Percentiles rank a stretch among this genome's conserved stretches.
These are phyloP conservation scores for Kalanchoe fedtschenkoi DNA, from an alignment of 164 flowering plant species.

Conservation along the genomic window DNA sequence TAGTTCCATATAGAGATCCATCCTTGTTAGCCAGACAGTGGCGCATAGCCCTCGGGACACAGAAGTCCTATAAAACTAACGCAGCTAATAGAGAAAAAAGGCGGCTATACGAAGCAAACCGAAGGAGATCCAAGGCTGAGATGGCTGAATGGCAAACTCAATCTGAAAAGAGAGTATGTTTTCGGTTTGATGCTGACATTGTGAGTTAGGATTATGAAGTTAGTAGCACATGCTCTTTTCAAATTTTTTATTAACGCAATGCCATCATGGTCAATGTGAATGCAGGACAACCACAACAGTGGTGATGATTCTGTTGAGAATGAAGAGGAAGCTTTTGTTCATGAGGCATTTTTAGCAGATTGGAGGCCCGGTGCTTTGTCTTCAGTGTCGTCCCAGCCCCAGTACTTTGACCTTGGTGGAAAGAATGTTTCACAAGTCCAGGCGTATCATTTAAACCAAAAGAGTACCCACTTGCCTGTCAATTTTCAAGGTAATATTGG, in stretches of 20 bases:
- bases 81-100: slow-evolving; percentile 51
- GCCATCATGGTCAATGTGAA: neutral
- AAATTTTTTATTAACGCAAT: neutral
- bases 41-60: slow-evolving; percentile 83
- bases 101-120: slow-evolving; percentile 46
- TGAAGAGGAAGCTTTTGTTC: slow-evolving; percentile 66
- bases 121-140: slow-evolving; percentile 36
- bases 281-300: slow-evolving; percentile 40
- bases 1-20: slow-evolving; percentile 90
- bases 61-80: slow-evolving; percentile 68
- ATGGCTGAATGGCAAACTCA: slow-evolving; percentile 19
- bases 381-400: slow-evolving; percentile 14
- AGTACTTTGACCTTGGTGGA: slow-evolving; percentile 11
- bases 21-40: slow-evolving; percentile 80
- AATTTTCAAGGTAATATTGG: neutral
- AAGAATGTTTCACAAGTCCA: slow-evolving; percentile 3
- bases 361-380: slow-evolving; percentile 43
- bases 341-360: slow-evolving; percentile 81
- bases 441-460: neutral
- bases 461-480: neutral
- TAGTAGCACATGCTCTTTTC: neutral
- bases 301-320: slow-evolving; percentile 42
- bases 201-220: neutral
- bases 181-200: slow-evolving; percentile 1
- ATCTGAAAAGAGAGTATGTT: slow-evolving; percentile 47